Conservation (phyloP, 78 protist species). For the Salpingoeca rosetta region DNA sequence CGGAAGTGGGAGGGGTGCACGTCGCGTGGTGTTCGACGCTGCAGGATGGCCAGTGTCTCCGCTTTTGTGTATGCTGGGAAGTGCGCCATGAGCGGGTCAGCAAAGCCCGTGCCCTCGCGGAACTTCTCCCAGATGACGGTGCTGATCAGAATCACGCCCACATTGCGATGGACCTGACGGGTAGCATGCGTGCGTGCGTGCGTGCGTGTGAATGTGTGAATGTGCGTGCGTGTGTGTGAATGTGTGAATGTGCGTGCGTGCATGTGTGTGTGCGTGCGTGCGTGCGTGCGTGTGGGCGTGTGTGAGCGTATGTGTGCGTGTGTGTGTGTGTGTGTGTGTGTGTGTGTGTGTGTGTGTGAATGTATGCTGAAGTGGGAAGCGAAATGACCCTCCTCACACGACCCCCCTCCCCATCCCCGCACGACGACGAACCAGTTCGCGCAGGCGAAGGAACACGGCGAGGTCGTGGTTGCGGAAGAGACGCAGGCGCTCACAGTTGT, state of each 20-base stretch:
- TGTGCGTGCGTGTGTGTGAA: too few relatives aligned
- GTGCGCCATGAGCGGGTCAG: neutral
- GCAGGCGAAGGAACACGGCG: neutral
- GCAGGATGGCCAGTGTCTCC: neutral
- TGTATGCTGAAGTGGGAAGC: too few relatives aligned
- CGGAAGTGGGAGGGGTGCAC: neutral
- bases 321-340: too few relatives aligned
- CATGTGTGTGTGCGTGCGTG: too few relatives aligned
- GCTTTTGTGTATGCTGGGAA: neutral
- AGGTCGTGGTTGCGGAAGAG: neutral
- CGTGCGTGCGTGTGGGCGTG: too few relatives aligned
- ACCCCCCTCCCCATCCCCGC: too few relatives aligned
- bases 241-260: too few relatives aligned
- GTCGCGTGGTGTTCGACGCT: neutral
- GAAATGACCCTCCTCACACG: too few relatives aligned
- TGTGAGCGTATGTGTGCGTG: too few relatives aligned
- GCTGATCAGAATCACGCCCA: neutral
- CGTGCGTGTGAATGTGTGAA: too few relatives aligned
- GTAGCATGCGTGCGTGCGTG: neutral
- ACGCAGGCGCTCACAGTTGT: conserved; percentile 1
- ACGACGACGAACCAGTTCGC: neutral
- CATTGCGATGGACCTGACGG: neutral
- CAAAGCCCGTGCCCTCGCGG: neutral
- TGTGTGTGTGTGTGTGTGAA: too few relatives aligned
- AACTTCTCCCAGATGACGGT: neutral